Evolutionary conservation across 371 early-diverging fungal genomes (phyloP), one percentile per base, ranked within the genome.

Genomic region (Conidiobolus incongruus): DNA sequence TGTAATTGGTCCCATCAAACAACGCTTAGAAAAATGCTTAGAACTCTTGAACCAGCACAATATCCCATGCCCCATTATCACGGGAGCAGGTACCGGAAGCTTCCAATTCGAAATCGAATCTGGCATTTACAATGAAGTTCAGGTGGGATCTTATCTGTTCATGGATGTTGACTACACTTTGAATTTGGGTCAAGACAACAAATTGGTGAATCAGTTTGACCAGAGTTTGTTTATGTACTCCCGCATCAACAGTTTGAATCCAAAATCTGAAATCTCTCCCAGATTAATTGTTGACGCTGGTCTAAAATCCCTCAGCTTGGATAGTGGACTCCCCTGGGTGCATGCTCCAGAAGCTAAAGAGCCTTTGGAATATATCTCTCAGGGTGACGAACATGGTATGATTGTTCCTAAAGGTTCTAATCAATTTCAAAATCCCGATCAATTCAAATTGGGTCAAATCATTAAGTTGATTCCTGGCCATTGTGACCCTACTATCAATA

Each of bases 21-120:
- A 28, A 29, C 29, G 26, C 29, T 16, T 41, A 8, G 21, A 32
- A 32, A 11, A 12, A 7, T 29, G 29, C 20, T n/a, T 31, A 13
- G 10, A 31, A 16, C 30, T 33, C 16, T 28, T 41, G 2, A 31
- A 41, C 4, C 17, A 29, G 11, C 23, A 41, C 7, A 31, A 41
- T 31, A 41, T 41, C 21, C 7, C 5, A 31, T n/a, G n/a, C 11
- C 11, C 5, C 3, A 41, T 15, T 20, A 21, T 41, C 17, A 41
- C 41, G 10, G 41, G 41, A 4, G 41, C 20, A 31, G 41, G 41
- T 20, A 41, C 41, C n/a, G 41, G 41, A n/a, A 20, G 28, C n/a
- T 41, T 41, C 32, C 41, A 30, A 41, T 41, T 32, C n/a, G 41
- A 41, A 41, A 41, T 41, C 32, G 20, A 41, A 33, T 31, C 41